These are phyloP conservation scores for Fusarium sp. DNA, from an alignment of 2,329 filamentous ascomycete species.

Conservation along the genomic window DNA sequence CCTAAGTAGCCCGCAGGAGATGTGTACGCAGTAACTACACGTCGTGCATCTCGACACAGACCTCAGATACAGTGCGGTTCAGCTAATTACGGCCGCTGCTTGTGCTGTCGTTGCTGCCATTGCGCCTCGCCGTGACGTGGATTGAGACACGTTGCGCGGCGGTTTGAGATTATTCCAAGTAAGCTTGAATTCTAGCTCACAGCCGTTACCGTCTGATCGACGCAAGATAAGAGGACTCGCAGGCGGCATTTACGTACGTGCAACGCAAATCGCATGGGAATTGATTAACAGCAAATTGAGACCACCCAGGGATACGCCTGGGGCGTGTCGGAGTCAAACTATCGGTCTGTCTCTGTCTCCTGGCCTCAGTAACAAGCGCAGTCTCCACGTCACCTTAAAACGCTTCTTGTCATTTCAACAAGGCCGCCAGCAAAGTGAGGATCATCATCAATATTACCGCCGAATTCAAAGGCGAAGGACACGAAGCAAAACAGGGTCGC, in stretches of 20 bases:
- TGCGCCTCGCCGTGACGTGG: conserved; percentile 30
- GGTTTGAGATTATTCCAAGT: conserved; percentile 44
- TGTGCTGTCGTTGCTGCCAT: conserved; percentile 5
- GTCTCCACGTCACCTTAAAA: not conserved
- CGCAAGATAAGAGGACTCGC: conserved; percentile 34
- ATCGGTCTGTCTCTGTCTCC: conserved; percentile 23
- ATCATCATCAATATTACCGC: conserved; percentile 26
- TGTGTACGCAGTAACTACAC: conserved; percentile 14
- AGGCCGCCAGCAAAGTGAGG: conserved; percentile 13
- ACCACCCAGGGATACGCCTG: conserved; percentile 17
- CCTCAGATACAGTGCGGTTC: conserved; percentile 15
- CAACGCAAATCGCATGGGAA: conserved; percentile 28
- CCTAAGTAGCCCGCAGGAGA: conserved; percentile 8
- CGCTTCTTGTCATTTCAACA: conserved; percentile 1
- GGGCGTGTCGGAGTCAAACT: conserved; percentile 15
- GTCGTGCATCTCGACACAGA: conserved; percentile 25
- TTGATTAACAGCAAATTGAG: conserved; percentile 26
- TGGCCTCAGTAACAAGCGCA: conserved; percentile 1
- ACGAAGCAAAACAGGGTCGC: conserved; percentile 16
- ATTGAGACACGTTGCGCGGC: conserved; percentile 43
- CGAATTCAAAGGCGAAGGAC: conserved; percentile 7
- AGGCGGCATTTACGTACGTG: conserved; percentile 29
- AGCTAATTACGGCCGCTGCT: not conserved
- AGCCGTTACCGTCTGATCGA: conserved; percentile 32
- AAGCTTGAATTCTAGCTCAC: conserved; percentile 45